Evolutionary conservation across 495 filamentous ascomycete genomes (phyloP).

Genomic region (Rhypophila decipiens): DNA sequence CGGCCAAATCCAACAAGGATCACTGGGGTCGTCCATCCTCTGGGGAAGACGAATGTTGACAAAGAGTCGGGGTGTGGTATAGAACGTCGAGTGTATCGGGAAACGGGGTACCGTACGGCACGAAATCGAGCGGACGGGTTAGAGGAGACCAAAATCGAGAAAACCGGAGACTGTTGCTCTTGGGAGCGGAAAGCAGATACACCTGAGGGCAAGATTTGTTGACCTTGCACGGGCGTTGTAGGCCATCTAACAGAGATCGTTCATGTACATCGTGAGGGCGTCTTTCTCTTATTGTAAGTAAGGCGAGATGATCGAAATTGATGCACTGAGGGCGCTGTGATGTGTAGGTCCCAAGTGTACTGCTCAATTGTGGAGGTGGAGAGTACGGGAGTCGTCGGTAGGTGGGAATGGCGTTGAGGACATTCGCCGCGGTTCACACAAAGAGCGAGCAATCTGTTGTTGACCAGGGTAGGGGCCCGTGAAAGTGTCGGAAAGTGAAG

Average conservation of each 20-base stretch:
- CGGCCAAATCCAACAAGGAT: conserved; percentile 36
- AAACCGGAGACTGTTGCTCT: conserved; percentile 25
- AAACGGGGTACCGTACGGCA: conserved; percentile 7
- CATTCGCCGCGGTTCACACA: neutral
- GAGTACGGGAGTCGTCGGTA: conserved; percentile 1
- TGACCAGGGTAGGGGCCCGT: neutral
- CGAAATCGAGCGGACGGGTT: conserved; percentile 4
- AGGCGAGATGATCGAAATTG: conserved; percentile 6
- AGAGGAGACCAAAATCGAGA: conserved; percentile 21
- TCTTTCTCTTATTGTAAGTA: conserved; percentile 7
- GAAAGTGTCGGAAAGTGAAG: conserved; percentile 4
- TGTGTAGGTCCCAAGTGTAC: neutral
- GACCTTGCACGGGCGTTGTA: conserved; percentile 15
- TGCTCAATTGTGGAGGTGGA: neutral
- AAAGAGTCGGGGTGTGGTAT: conserved; percentile 2
- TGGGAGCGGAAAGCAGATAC: neutral
- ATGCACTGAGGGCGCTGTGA: neutral
- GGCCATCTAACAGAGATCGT: conserved; percentile 28
- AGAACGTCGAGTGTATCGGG: neutral
- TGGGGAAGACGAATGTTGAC: conserved; percentile 3
- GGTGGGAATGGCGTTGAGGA: conserved; percentile 4
- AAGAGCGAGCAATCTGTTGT: neutral
- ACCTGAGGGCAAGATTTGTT: conserved; percentile 4
- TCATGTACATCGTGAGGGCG: conserved; percentile 20
- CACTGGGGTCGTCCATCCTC: conserved; percentile 40